Evolutionary conservation across 1,284 basidiomycete species (phyloP).

Genomic region (Pseudozyma pruni): DNA sequence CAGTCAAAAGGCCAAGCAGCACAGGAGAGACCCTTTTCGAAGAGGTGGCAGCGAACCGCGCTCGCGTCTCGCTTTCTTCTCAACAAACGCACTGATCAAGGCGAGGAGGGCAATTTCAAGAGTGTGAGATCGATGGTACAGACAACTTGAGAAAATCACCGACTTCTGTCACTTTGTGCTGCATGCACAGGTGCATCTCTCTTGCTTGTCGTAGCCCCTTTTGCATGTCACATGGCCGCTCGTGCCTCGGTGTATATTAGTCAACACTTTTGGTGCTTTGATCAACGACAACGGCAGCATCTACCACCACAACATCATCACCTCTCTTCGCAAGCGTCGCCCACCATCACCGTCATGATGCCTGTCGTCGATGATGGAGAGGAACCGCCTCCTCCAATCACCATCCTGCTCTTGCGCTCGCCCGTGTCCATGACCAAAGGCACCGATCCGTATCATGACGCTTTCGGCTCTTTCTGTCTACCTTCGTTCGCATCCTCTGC

Average conservation of each 20-base stretch:
- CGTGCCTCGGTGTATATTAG: no score
- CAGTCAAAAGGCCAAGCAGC: background rate
- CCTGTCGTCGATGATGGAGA: slow-evolving; percentile 37
- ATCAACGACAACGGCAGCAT: no score
- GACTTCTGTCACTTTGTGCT: background rate
- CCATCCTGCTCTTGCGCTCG: slow-evolving; percentile 60
- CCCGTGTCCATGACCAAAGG: slow-evolving; percentile 61
- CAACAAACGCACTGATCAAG: background rate
- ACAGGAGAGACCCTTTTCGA: background rate
- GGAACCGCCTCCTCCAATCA: slow-evolving; percentile 44
- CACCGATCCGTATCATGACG: slow-evolving; percentile 66
- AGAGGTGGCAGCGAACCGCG: slow-evolving; percentile 3
- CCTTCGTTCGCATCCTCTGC: slow-evolving; percentile 63
- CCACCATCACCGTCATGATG: slow-evolving; percentile 10
- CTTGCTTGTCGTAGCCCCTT: background rate
- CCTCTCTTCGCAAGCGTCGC: background rate
- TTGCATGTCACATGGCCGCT: slow-evolving; percentile 26
- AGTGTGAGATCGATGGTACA: slow-evolving; percentile 6
- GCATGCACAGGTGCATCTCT: slow-evolving; percentile 8
- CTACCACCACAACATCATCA: no score
- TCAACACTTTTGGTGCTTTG: no score
- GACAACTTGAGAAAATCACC: background rate
- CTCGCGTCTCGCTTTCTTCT: slow-evolving; percentile 3
- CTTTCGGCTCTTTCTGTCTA: slow-evolving; percentile 64
- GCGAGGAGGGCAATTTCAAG: background rate